Conservation (phyloP, 2,329 filamentous ascomycete species). For the Colletotrichum kahawae region DNA sequence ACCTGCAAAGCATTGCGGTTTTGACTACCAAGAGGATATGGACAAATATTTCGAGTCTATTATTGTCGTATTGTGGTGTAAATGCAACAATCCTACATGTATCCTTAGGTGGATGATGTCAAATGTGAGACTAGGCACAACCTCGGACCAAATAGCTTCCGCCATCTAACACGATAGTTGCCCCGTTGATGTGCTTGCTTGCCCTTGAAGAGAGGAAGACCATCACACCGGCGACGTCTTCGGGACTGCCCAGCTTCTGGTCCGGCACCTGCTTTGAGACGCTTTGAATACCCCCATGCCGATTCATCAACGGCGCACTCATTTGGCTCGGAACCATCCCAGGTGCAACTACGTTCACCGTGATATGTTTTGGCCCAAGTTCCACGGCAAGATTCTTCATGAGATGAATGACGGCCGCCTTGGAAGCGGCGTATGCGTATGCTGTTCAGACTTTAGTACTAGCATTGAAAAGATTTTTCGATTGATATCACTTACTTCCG, state of each 20-base stretch:
- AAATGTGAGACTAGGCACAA: not conserved
- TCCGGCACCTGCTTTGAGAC: not conserved
- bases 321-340: not conserved
- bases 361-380: not conserved
- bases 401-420: not conserved
- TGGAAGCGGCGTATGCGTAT: not conserved
- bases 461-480: not conserved
- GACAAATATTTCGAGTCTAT: rapidly evolving
- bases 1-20: no score
- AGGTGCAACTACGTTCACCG: not conserved
- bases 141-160: not conserved
- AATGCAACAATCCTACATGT: not conserved
- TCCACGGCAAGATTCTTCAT: not conserved
- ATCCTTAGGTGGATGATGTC: not conserved
- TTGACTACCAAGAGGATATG: not conserved
- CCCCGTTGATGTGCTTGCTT: not conserved
- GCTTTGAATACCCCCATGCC: not conserved
- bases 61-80: not conserved
- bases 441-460: not conserved
- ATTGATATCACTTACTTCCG: not conserved
- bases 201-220: not conserved
- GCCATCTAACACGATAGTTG: not conserved
- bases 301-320: not conserved
- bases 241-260: not conserved
- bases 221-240: not conserved